A percentile compares a stretch with the other conserved stretches of the same genome.
phyloP scores from a whole-genome alignment of 176 grass and related monocot genomes.

The Thinopyrum elongatum region DNA sequence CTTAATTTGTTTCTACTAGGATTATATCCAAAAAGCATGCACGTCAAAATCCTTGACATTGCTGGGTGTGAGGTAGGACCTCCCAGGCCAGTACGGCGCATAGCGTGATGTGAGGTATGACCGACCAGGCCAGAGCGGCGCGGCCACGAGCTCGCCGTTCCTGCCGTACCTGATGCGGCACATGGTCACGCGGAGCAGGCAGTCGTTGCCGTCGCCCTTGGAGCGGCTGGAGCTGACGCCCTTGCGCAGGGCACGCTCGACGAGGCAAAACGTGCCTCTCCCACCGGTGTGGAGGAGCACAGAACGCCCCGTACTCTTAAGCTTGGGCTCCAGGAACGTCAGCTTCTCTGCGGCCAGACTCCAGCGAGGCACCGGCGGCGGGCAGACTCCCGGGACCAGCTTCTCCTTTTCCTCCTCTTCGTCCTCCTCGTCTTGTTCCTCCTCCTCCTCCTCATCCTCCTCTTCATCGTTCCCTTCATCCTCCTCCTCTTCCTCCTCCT shows the following conservation, averaged over 20 bases:
- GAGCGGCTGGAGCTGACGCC: neutral
- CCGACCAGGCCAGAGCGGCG: neutral
- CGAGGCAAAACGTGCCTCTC: neutral
- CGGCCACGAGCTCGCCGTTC: neutral
- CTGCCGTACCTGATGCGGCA: neutral
- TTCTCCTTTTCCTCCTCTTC: neutral
- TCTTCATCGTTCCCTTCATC: neutral
- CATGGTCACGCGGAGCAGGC: neutral
- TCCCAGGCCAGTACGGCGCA: neutral
- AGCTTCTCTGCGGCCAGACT: neutral
- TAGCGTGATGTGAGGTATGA: neutral
- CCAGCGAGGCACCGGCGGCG: neutral
- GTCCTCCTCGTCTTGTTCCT: too few relatives aligned
- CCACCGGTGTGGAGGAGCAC: neutral
- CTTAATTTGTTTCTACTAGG: too few relatives aligned
- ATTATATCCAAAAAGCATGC: too few relatives aligned
- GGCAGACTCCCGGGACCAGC: too few relatives aligned
- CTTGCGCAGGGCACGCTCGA: neutral
- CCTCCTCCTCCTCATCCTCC: neutral
- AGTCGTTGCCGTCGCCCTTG: neutral
- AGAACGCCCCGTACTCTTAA: too few relatives aligned
- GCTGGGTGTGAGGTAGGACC: too few relatives aligned
- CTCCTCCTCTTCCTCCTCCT: neutral
- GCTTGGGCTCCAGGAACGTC: too few relatives aligned
- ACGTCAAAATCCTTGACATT: too few relatives aligned